Percentiles rank a stretch among this genome's conserved stretches.
These are phyloP conservation scores for Fusarium haematococcum DNA, from an alignment of 2,329 filamentous ascomycete genomes.

Conservation along the genomic window DNA sequence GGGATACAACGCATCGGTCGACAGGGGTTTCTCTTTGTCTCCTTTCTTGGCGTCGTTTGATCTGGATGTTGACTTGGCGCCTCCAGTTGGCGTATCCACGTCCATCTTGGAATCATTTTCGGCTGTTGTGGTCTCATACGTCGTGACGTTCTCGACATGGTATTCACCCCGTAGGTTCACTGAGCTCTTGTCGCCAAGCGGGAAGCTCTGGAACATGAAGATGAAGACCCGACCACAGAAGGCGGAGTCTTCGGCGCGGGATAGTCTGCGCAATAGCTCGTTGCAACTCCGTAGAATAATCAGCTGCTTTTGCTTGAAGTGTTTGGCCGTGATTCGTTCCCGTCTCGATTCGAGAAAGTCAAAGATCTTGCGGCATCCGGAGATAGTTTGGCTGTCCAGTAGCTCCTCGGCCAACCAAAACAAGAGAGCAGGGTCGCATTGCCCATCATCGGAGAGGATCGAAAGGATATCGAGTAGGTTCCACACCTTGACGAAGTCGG, in stretches of 20 bases:
- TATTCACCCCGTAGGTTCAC: slow-evolving; percentile 97
- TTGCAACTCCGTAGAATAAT: slow-evolving; percentile 96
- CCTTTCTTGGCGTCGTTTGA: slow-evolving; percentile 57
- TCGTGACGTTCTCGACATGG: slow-evolving; percentile 93
- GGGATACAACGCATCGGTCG: slow-evolving; percentile 81
- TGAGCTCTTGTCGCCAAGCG: slow-evolving; percentile 94
- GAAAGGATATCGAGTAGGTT: slow-evolving; percentile 93
- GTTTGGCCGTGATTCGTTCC: slow-evolving; percentile 84
- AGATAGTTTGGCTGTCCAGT: slow-evolving; percentile 93
- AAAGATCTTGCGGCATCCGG: slow-evolving; percentile 90
- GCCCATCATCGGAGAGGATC: slow-evolving; percentile 84
- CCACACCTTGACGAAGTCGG: slow-evolving; percentile 87
- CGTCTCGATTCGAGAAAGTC: slow-evolving; percentile 94
- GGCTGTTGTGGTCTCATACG: slow-evolving; percentile 69
- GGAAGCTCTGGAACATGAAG: slow-evolving; percentile 98
- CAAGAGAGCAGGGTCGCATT: slow-evolving; percentile 81
- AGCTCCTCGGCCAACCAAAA: slow-evolving; percentile 96
- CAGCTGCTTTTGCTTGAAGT: slow-evolving; percentile 86
- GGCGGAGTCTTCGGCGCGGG: slow-evolving; percentile 95
- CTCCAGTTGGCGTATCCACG: slow-evolving; percentile 65
- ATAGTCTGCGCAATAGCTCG: slow-evolving; percentile 90
- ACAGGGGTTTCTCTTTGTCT: slow-evolving; percentile 66
- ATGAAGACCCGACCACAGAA: slow-evolving; percentile 99
- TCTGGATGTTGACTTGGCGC: slow-evolving; percentile 51
- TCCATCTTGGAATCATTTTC: slow-evolving; percentile 66